Evolutionary conservation across 2,329 filamentous ascomycete genomes (phyloP), one percentile per base, ranked within the genome.

Genomic region (Chaetomiaceae sp.): DNA sequence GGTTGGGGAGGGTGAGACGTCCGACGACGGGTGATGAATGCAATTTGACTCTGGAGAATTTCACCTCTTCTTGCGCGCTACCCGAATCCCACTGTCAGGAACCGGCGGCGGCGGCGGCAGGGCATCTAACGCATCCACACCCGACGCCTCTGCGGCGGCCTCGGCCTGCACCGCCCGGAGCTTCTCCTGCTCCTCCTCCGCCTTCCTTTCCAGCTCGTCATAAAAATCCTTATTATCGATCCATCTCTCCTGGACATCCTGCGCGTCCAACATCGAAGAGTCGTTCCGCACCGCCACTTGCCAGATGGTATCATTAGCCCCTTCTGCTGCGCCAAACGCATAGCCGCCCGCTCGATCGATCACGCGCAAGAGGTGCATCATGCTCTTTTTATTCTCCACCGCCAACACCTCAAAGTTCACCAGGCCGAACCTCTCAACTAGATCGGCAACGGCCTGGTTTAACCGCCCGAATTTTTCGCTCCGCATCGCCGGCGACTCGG

Each of bases 281-380:
- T 85, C 84, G 54, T 84, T 84, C 52, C 90, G 83, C 83, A 97
- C 95, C 2, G 94, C 90, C 40, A 97, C 85, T 65, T 95, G 89
- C 94, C 94, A 99, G n/a, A 99, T 82, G 6, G 87, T 91, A 67
- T 99, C 92, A 62, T 97, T 96, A 41, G 90, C 89, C 2, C 90
- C 92, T 67, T 96, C 90, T 0, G 90, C 87, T 5, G 86, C 81
- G 0, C 91, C 91, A 73, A 99, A 96, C 1, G 90, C 87, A 71
- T 97, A 97, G 0, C 94, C 94, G 9, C 89, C 86, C 0, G 94
- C 92, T 37, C 94, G 82, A 68, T 99, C 94, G 65, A 99, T 91
- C 1, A 92, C 86, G 41, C 87, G 84, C 47, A 99, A 74, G 4
- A 99, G 76, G 62, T 88, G 85, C 82, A 95, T 95, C 90, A 99